Percentiles rank a stretch among this genome's conserved stretches.
phyloP scores from a whole-genome alignment of 2,329 filamentous ascomycete genomes.

The Zopfia rhizophila region DNA sequence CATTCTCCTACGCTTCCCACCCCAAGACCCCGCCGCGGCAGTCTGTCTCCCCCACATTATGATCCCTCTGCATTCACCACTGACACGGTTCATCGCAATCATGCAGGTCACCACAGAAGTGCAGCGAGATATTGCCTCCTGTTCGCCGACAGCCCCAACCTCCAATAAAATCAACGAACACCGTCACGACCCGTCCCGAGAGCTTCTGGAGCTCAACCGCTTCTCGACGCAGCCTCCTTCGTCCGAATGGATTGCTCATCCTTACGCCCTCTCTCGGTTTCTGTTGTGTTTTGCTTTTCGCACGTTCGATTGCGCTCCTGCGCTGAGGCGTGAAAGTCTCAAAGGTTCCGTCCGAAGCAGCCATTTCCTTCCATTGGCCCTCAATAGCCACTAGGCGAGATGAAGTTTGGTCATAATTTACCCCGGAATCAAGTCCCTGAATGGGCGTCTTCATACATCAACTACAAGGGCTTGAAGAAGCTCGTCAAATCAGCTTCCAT shows the following conservation, averaged over 20 bases:
- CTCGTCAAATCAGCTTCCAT: conserved; percentile 84
- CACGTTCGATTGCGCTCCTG: conserved; percentile 21
- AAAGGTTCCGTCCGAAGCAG: conserved; percentile 3
- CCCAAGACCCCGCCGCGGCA: conserved; percentile 34
- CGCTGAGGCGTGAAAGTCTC: conserved; percentile 7
- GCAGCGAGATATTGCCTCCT: conserved; percentile 9
- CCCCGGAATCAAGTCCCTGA: conserved; percentile 86
- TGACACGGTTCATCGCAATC: conserved; percentile 45
- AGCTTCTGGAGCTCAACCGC: conserved; percentile 33
- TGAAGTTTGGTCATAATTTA: conserved; percentile 67
- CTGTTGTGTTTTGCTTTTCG: conserved; percentile 25
- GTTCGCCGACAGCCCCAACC: conserved; percentile 30
- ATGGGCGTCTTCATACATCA: conserved; percentile 85
- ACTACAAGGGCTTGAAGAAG: conserved; percentile 94
- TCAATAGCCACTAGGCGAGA: conserved; percentile 24
- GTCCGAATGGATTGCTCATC: conserved; percentile 27
- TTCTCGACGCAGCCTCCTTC: conserved; percentile 28
- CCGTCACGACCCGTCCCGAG: conserved; percentile 25
- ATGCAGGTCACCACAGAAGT: conserved; percentile 47
- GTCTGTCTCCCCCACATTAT: conserved; percentile 43
- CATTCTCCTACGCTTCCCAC: too few species aligned
- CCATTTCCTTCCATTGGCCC: too few species aligned
- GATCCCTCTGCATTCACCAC: conserved; percentile 34
- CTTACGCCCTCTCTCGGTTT: conserved; percentile 19
- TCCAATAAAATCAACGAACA: conserved; percentile 38